Base-by-base conservation (phyloP, 1,139 yeast species). In the Sugiyamaella sp. region DNA sequence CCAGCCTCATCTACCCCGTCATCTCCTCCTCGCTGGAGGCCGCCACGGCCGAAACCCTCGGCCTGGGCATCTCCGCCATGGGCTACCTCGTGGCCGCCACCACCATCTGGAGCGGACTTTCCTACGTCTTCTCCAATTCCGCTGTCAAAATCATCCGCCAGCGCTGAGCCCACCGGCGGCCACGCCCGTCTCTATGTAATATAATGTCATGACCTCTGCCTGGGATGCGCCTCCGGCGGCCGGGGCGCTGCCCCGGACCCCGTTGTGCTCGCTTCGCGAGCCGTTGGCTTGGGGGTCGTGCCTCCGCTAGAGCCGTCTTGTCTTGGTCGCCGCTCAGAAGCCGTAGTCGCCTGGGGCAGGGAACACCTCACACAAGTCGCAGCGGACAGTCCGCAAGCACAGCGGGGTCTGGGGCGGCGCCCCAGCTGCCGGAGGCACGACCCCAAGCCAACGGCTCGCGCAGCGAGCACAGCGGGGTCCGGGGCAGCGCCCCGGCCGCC, bases 31-130 rank as follows among this genome's bases (percentile, higher is more conserved):
- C 69, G 14, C 52, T 75, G 17, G 62, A 57, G 6, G 54, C 62
- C n/a, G 57, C 58, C 22, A 53, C 64, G 2, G 60, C 62, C 19
- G 63, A 59, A 20, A 37, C 60, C n/a, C 47, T 59, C 17, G 50
- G 49, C 8, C 47, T 57, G 14, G 62, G 63, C 4, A 57, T 67
- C 46, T 52, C 58, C 24, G 74, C 72, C 53, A 64, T 79, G 62
- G 86, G 86, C 39, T 75, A 76, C 63, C 64, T 85, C 3, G 96
- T 90, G 3, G 91, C 91, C 0, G 61, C 77, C 0, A 90, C 97
- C 1, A 91, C 98, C 0, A 65, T 87, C 0, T 69, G 82, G 59
- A 87, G 96, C 67, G 97, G 97, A 0, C 70, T 84, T 21, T 84
- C 91, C 8, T 91, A 91, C 68, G 73, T 86, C 1, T 80, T 86